Conservation (phyloP, 2,329 filamentous ascomycete species). For the Colletotrichum simmondsii region DNA sequence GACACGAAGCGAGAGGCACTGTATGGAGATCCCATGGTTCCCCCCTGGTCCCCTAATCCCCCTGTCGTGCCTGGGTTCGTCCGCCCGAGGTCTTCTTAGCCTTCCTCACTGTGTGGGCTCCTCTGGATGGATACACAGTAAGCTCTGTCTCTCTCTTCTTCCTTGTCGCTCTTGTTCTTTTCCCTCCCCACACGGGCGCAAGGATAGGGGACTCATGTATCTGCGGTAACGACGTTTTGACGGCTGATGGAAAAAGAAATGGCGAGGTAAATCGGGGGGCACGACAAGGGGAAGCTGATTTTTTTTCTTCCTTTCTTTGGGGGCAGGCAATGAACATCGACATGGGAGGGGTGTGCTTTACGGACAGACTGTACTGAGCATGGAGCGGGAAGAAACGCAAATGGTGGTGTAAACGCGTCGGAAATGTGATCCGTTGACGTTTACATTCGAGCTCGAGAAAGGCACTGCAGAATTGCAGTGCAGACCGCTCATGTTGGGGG, state of each 20-base stretch:
- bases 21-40: conserved; percentile 10
- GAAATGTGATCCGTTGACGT: not conserved
- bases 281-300: not conserved
- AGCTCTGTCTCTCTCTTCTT: not conserved
- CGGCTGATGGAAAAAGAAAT: conserved; percentile 24
- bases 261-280: conserved; percentile 2
- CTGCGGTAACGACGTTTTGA: conserved; percentile 30
- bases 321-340: not conserved
- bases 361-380: no score
- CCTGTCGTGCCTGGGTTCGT: not conserved
- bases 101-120: conserved; percentile 22
- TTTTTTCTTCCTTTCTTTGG: not conserved
- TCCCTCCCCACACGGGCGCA: not conserved
- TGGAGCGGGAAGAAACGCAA: no score
- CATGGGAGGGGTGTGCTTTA: not conserved
- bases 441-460: not conserved
- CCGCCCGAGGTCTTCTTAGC: not conserved
- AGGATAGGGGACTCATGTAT: conserved; percentile 23
- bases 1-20: conserved; percentile 24
- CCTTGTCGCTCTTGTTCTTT: not conserved
- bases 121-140: no score
- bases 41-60: not conserved
- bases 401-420: not conserved
- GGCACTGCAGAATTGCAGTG: not conserved
- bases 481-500: conserved; percentile 12